A percentile compares a stretch with the other conserved stretches of the same genome.
Conservation (phyloP, 1,139 yeast species). For the Magnusiomyces suaveolens region DNA sequence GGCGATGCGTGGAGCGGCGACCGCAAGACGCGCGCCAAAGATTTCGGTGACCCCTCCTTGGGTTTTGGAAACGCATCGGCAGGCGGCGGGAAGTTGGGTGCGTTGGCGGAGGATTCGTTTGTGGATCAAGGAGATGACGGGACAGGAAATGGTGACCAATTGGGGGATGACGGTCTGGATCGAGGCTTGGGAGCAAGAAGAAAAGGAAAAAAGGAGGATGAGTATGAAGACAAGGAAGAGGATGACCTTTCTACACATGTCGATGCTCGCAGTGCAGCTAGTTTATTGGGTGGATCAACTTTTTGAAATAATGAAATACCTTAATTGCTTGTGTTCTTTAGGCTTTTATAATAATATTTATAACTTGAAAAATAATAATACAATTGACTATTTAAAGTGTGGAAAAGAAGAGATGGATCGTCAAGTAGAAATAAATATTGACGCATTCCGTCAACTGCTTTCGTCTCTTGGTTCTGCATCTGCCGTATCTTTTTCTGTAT, state of each 20-base stretch:
- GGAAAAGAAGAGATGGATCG: background rate
- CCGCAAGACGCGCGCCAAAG: constrained; percentile 35
- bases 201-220: constrained; percentile 24
- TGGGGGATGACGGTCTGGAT: no score
- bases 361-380: no score
- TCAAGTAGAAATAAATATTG: no score
- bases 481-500: background rate
- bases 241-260: constrained; percentile 34
- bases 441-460: no score
- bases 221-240: constrained; percentile 28
- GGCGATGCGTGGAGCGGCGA: constrained; percentile 59
- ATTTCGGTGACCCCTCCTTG: constrained; percentile 18
- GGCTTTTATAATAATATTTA: no score
- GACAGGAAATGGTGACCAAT: no score
- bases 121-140: no score
- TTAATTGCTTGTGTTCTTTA: background rate
- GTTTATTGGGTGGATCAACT: constrained; percentile 64
- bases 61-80: constrained; percentile 10
- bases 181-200: no score
- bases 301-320: constrained; percentile 34
- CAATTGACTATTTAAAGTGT: no score
- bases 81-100: no score
- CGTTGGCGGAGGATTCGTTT: no score
- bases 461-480: background rate
- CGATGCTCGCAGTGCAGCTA: constrained; percentile 79